Evolutionary conservation across 164 flowering plant species (phyloP).

Genomic region (Tinospora cordifolia): DNA sequence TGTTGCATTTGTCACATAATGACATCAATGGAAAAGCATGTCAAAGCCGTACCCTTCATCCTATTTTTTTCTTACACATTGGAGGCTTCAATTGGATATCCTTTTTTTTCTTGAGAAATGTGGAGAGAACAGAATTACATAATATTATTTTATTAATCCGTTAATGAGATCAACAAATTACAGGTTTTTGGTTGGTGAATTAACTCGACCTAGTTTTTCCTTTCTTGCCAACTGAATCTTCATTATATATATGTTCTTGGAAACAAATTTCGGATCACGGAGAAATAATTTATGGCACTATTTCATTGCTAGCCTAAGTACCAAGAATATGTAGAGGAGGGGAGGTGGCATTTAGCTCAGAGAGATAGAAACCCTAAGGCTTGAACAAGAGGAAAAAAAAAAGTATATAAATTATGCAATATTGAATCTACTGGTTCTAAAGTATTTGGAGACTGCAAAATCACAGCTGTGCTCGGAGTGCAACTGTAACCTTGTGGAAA

Average conservation of each 20-base stretch:
- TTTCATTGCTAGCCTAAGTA: too few relatives aligned
- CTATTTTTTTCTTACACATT: background rate
- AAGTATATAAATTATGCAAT: too few relatives aligned
- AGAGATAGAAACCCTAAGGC: too few relatives aligned
- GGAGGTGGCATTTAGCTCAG: too few relatives aligned
- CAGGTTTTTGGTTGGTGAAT: background rate
- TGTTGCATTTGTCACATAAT: constrained; percentile 2
- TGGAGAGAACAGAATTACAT: background rate
- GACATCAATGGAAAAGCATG: constrained; percentile 1
- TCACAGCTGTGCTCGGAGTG: too few relatives aligned
- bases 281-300: too few relatives aligned
- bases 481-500: too few relatives aligned
- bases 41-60: background rate
- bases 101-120: background rate
- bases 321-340: too few relatives aligned
- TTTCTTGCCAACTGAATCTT: background rate
- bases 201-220: background rate
- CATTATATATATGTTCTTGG: too few relatives aligned
- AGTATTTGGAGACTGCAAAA: too few relatives aligned
- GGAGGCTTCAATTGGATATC: background rate
- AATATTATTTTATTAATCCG: background rate
- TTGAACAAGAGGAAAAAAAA: too few relatives aligned
- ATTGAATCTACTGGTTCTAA: too few relatives aligned
- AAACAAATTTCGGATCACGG: background rate
- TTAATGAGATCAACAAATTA: background rate